Percentiles rank a stretch among this genome's conserved stretches.
These are phyloP conservation scores for Monosporascus cannonballus DNA, from an alignment of 2,329 filamentous ascomycete species.

Conservation along the genomic window DNA sequence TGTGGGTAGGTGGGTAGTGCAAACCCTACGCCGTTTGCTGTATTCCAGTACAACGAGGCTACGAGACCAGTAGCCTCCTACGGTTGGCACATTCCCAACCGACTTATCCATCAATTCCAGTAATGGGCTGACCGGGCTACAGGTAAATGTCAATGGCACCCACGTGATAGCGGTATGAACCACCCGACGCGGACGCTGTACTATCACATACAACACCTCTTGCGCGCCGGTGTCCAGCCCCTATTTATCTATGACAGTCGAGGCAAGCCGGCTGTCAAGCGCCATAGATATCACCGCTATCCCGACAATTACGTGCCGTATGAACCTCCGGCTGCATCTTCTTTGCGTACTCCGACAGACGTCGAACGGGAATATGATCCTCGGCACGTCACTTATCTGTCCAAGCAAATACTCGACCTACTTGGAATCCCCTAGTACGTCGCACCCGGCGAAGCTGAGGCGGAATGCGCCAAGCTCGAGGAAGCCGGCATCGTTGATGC, in stretches of 20 bases:
- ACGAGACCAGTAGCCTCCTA: slow-evolving; percentile 7
- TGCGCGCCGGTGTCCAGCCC: slow-evolving; percentile 3
- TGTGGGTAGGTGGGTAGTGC: no score
- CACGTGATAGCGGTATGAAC: slow-evolving; percentile 5
- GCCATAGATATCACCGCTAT: neutral
- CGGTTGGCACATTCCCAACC: slow-evolving; percentile 11
- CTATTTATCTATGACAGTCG: slow-evolving; percentile 5
- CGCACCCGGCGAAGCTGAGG: slow-evolving; percentile 41
- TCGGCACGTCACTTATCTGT: slow-evolving; percentile 13
- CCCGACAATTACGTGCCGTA: neutral
- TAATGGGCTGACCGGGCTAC: neutral
- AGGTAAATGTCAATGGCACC: neutral
- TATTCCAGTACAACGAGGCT: slow-evolving; percentile 1
- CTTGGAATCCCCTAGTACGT: slow-evolving; percentile 35
- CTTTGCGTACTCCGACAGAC: slow-evolving; percentile 23
- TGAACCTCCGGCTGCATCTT: slow-evolving; percentile 6
- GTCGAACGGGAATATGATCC: slow-evolving; percentile 21
- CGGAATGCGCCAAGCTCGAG: slow-evolving; percentile 40
- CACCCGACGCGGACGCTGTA: slow-evolving; percentile 6
- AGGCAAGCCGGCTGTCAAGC: slow-evolving; percentile 1
- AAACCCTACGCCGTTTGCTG: slow-evolving; percentile 11
- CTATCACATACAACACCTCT: slow-evolving; percentile 2
- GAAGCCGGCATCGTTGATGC: slow-evolving; percentile 38
- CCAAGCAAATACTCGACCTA: slow-evolving; percentile 28
- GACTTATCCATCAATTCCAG: slow-evolving; percentile 6